Evolutionary conservation across 108 stramenopile genomes (phyloP), one percentile per base, ranked within the genome.

Genomic region (Nitzschia sp.): DNA sequence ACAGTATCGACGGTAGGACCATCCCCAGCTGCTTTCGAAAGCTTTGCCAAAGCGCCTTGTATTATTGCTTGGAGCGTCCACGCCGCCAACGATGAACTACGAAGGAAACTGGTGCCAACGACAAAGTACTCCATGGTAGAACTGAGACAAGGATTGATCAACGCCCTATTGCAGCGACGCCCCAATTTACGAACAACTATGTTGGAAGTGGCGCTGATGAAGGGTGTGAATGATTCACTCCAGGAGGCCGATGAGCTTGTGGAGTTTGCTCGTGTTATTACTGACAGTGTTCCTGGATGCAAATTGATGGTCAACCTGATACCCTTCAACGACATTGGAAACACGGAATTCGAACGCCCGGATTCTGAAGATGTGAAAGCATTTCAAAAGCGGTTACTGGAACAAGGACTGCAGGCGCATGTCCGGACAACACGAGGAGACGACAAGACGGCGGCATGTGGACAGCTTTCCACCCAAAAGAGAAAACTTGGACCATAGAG

Each of bases 1-100:
- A 92, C 85, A 5, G 68, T 96, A n/a, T 92, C 91, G 9, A 95
- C 92, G 6, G 93, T 96, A 1, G 96, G 83, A 34, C 89, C 92
- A 0, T 53, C 81, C 21, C 92, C 92, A 8, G 68, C 76, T 6
- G 70, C 80, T 1, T 88, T 92, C 68, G 36, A 52, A 2, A 36
- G 53, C 16, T 73, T 94, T 38, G 83, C 75, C 11, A 34, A 80
- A 23, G 80, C 88, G 16, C 89, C 85, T 4, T 82, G 82, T 65
- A 72, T 77, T 1, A 68, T 94, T 66, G 93, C 93, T 2, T 92
- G 93, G 90, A 83, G 81, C 58, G 86, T 94, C n/a, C 93, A 94
- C 78, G 86, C 90, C 21, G 79, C 72, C 9, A 71, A 83, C 45
- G 91, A 95, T 68, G 73, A 84, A 27, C 58, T 94, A 63, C 75